phyloP scores from a whole-genome alignment of 768 basidiomycete species.

The Kwoniella sp. region DNA sequence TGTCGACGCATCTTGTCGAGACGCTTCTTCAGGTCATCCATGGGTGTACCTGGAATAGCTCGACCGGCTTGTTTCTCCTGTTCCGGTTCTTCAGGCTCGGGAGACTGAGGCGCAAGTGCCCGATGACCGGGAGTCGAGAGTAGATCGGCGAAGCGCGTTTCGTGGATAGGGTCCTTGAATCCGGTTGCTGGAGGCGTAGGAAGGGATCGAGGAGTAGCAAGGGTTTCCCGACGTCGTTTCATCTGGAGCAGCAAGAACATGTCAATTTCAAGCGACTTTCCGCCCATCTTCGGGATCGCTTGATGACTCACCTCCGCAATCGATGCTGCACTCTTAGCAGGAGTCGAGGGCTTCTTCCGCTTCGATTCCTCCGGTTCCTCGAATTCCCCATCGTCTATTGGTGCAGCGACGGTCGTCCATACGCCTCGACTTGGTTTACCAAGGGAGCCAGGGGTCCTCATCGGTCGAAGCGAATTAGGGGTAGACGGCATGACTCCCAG shows the following conservation, averaged over 20 bases:
- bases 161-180: conserved; percentile 39
- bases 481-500: conserved; percentile 31
- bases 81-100: background rate
- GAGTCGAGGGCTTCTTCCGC: conserved; percentile 13
- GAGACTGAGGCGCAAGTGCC: conserved; percentile 24
- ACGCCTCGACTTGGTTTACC: conserved; percentile 33
- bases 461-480: conserved; percentile 17
- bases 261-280: too few relatives aligned
- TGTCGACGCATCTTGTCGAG: conserved; percentile 39
- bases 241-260: too few relatives aligned
- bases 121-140: conserved; percentile 31
- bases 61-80: background rate
- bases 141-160: conserved; percentile 17
- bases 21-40: conserved; percentile 34
- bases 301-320: conserved; percentile 19
- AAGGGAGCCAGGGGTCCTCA: conserved; percentile 26
- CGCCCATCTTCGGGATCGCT: too few relatives aligned
- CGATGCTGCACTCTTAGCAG: conserved; percentile 11
- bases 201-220: conserved; percentile 49
- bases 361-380: conserved; percentile 10
- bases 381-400: conserved; percentile 11
- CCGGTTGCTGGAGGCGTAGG: conserved; percentile 41
- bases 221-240: conserved; percentile 34
- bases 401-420: conserved; percentile 5
- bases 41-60: conserved; percentile 15